Percentiles rank a stretch among this genome's conserved stretches.
These are phyloP conservation scores for Phytophthora hibernalis DNA, from an alignment of 352 stramenopile species.

Conservation along the genomic window DNA sequence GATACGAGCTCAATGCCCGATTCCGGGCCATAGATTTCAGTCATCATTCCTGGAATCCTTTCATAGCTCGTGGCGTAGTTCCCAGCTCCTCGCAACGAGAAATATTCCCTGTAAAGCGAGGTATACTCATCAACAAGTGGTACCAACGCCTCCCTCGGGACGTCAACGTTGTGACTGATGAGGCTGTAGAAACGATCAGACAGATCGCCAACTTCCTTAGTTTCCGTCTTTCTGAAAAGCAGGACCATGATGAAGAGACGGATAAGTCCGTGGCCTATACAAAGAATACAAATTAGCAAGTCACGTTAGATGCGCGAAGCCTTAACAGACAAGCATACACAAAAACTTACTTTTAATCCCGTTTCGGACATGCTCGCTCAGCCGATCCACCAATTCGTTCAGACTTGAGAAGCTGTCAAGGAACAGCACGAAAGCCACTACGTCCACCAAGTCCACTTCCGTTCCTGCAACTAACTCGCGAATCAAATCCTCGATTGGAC, in stretches of 20 bases:
- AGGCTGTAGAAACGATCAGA: conserved; percentile 56
- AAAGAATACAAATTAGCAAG: conserved; percentile 7
- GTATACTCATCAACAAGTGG: conserved; percentile 60
- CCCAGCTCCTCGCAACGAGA: conserved; percentile 49
- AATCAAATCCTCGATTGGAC: conserved; percentile 47
- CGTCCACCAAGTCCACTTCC: conserved; percentile 63
- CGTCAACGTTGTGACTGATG: conserved; percentile 45
- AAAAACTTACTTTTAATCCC: conserved; percentile 51
- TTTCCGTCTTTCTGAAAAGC: conserved; percentile 57
- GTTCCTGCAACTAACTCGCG: conserved; percentile 38
- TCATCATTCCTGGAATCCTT: conserved; percentile 40
- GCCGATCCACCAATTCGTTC: conserved; percentile 61
- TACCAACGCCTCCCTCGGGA: conserved; percentile 39
- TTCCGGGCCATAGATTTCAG: conserved; percentile 30
- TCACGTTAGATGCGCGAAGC: conserved; percentile 9
- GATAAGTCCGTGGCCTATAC: conserved; percentile 59
- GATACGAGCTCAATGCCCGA: conserved; percentile 6
- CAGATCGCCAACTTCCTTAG: conserved; percentile 43
- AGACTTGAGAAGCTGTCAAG: conserved; percentile 73
- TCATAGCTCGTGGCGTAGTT: conserved; percentile 39
- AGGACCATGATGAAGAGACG: conserved; percentile 69
- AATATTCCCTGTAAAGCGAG: conserved; percentile 58
- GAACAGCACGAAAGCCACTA: conserved; percentile 76
- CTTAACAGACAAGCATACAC: neutral
- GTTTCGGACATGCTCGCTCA: conserved; percentile 57